These are phyloP conservation scores for Aspergillus intermedius DNA, from an alignment of 2,329 filamentous ascomycete species.

Conservation along the genomic window DNA sequence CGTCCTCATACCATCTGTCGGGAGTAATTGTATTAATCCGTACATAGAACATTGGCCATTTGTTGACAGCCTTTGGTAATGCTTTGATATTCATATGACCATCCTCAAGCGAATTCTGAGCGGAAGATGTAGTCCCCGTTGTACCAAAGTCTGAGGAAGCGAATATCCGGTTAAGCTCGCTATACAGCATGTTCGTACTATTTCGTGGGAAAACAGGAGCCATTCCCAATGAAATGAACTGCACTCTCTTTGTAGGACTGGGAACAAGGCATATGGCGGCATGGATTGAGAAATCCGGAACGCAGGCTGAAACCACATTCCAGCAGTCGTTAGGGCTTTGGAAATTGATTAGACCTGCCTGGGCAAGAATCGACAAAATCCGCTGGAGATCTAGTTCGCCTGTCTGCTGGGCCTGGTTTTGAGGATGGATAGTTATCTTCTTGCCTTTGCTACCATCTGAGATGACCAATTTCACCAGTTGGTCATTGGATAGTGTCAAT, in stretches of 20 bases:
- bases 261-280: constrained; percentile 68
- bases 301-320: constrained; percentile 64
- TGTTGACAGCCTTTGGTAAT: constrained; percentile 61
- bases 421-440: constrained; percentile 27
- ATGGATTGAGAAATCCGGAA: constrained; percentile 54
- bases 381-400: constrained; percentile 21
- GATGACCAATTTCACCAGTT: constrained; percentile 51
- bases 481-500: constrained; percentile 64
- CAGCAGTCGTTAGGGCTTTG: constrained; percentile 50
- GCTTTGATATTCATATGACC: constrained; percentile 46
- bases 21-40: constrained; percentile 51
- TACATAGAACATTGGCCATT: constrained; percentile 87
- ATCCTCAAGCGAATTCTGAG: constrained; percentile 23
- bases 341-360: constrained; percentile 57
- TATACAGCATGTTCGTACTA: constrained; percentile 62
- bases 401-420: not conserved
- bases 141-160: constrained; percentile 68
- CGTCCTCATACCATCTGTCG: constrained; percentile 36
- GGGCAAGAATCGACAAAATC: constrained; percentile 53
- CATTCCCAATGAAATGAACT: constrained; percentile 77
- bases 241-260: constrained; percentile 62
- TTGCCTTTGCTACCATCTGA: constrained; percentile 45
- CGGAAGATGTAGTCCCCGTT: constrained; percentile 41
- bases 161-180: constrained; percentile 73
- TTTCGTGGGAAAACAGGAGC: constrained; percentile 54